A percentile compares a stretch with the other conserved stretches of the same genome.
phyloP scores from a whole-genome alignment of 1,139 yeast species.

The Blastobotrys serpentis region DNA sequence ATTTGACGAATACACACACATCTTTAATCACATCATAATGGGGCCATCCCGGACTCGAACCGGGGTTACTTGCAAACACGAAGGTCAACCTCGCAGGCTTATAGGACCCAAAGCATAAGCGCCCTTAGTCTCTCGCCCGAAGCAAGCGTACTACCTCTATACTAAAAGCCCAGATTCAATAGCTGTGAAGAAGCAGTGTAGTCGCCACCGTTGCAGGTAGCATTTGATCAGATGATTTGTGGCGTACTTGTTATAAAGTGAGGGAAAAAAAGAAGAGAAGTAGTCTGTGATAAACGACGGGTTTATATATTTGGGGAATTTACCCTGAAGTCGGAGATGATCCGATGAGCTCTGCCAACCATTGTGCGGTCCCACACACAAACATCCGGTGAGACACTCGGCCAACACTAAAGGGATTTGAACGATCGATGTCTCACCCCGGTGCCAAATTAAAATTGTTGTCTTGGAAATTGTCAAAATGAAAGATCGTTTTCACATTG shows the following conservation, averaged over 20 bases:
- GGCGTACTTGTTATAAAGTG: no score
- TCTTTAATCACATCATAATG: constrained; percentile 9
- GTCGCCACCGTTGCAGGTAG: no score
- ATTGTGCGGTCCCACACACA: not conserved
- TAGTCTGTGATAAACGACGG: not conserved
- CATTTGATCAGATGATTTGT: not conserved
- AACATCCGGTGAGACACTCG: no score
- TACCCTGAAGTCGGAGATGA: constrained; percentile 1
- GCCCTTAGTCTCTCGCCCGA: constrained; percentile 21
- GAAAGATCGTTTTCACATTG: no score
- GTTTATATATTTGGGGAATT: not conserved
- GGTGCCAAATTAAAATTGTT: no score
- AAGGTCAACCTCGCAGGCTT: constrained; percentile 22
- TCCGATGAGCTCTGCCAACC: not conserved
- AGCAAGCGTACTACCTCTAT: constrained; percentile 31
- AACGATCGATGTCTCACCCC: no score
- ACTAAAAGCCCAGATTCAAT: constrained; percentile 25
- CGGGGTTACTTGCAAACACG: constrained; percentile 31
- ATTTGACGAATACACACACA: not conserved
- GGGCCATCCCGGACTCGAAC: constrained; percentile 32
- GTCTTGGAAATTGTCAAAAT: no score
- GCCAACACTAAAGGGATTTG: no score
- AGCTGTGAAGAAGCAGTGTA: no score
- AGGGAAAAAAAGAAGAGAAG: not conserved
- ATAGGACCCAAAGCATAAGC: constrained; percentile 7